Conservation (phyloP, 176 grass and related monocot species). For the Cymbopogon citratus region DNA sequence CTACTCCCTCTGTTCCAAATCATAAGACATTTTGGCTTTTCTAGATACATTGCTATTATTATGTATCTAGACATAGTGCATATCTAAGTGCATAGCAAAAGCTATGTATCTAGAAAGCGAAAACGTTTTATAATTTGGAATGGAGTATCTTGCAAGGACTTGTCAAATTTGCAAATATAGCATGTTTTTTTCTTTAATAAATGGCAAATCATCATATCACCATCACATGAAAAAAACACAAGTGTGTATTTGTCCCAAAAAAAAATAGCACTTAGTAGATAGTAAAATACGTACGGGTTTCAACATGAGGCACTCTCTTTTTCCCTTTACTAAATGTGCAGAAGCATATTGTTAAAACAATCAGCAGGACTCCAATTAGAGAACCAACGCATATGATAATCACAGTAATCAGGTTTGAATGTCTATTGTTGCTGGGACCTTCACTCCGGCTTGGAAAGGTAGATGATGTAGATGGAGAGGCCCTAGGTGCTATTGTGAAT, state of each 20-base stretch:
- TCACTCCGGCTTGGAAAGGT: conserved; percentile 23
- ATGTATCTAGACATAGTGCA: too few species aligned
- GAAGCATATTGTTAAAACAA: conserved; percentile 65
- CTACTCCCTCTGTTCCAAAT: too few species aligned
- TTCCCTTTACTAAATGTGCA: conserved; percentile 65
- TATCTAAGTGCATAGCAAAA: too few species aligned
- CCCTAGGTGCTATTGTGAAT: conserved; percentile 46
- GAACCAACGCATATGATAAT: conserved; percentile 71
- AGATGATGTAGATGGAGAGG: conserved; percentile 48
- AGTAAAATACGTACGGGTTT: conserved; percentile 58
- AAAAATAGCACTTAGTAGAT: conserved; percentile 12
- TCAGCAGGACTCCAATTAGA: conserved; percentile 56
- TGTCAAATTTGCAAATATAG: background rate
- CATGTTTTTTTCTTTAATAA: background rate
- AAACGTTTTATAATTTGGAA: too few species aligned
- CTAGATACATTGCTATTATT: too few species aligned
- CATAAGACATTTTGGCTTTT: too few species aligned
- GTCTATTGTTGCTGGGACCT: conserved; percentile 29
- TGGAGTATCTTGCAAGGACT: background rate
- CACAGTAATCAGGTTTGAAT: conserved; percentile 48
- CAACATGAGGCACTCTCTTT: conserved; percentile 40
- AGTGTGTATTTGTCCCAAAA: background rate
- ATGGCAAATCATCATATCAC: background rate
- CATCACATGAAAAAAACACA: background rate
- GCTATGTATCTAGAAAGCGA: too few species aligned